phyloP scores from a whole-genome alignment of 2,329 filamentous ascomycete genomes.

The Monosporascus sp. region DNA sequence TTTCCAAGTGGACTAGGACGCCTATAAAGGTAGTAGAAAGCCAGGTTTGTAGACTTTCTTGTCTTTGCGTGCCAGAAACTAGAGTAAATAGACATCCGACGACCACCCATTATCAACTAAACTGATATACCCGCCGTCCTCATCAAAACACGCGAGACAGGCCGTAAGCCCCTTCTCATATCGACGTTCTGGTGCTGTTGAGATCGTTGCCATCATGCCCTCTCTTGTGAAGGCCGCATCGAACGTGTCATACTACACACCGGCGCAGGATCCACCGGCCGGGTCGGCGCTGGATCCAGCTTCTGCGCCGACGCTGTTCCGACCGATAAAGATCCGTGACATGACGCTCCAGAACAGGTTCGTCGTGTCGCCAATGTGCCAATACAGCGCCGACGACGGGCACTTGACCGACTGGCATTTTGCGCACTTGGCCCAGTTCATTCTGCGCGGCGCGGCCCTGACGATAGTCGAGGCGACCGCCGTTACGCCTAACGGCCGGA shows the following conservation, averaged over 20 bases:
- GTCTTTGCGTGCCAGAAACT: too few species aligned
- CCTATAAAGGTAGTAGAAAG: too few species aligned
- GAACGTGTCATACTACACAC: conserved; percentile 48
- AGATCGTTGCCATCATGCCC: conserved; percentile 12
- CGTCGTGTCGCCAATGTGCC: conserved; percentile 57
- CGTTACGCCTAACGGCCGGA: conserved; percentile 71
- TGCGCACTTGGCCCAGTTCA: conserved; percentile 74
- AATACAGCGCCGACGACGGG: conserved; percentile 52
- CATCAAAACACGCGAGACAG: background rate
- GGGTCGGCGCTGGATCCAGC: conserved; percentile 39
- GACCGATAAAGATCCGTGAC: conserved; percentile 48
- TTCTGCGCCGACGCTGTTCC: conserved; percentile 48
- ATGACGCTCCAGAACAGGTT: conserved; percentile 52
- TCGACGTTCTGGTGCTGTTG: background rate
- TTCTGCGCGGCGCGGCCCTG: conserved; percentile 68
- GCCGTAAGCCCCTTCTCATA: too few species aligned
- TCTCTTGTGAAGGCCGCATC: conserved; percentile 30
- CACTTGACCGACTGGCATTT: conserved; percentile 78
- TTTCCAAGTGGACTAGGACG: too few species aligned
- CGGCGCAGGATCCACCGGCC: conserved; percentile 45
- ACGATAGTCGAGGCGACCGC: conserved; percentile 74
- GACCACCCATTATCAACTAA: background rate
- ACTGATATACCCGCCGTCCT: background rate
- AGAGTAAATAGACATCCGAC: background rate
- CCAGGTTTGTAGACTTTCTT: too few species aligned